Evolutionary conservation across 192 early-diverging fungal species (phyloP), one percentile per base, ranked within the genome.

Genomic region (Gaertneriomyces semiglobifer): DNA sequence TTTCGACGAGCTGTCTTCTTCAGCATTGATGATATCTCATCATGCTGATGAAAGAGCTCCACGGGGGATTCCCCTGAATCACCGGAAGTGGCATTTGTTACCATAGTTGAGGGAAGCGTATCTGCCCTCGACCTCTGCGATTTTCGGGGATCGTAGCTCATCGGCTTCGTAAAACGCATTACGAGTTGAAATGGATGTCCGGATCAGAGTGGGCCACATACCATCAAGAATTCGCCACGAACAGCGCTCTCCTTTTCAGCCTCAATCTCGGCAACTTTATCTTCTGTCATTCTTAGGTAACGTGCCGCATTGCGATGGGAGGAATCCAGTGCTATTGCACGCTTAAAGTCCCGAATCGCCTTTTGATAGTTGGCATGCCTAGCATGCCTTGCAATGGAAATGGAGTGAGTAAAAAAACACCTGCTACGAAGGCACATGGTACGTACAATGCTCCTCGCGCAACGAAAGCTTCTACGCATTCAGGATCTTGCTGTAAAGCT

Each of bases 401-500:
- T 58, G 3, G 41, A 18, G 19, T 56, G 62, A 25, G 48, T 16
- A 6, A 0, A 19, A 18, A 6, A 19, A 57, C 3, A 11, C 51
- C 0, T 4, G 4, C 19, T 54, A n/a, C 11, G 33, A 25, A 60
- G 44, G 14, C 39, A 20, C 57, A 5, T 58, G 16, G 14, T 7
- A 66, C 64, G 6, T 61, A 68, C 66, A 68, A n/a, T 11, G 56
- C 55, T n/a, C 66, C 66, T 20, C 66, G 66, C 0, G 66, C 66
- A 39, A 68, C 66, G 38, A 20, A 61, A 16, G 66, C 66, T 9
- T 68, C 66, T 18, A 20, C 48, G 51, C 66, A 68, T 48, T 53
- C 25, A 4, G 66, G 58, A 61, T 68, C 66, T 9, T 59, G 66
- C 19, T 45, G 10, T 39, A 68, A 45, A 11, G 66, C 66, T 10